A percentile compares a stretch with the other conserved stretches of the same genome.
Evolutionary conservation across 139 green algal genomes (phyloP).

Genomic region (Closterium sp.): DNA sequence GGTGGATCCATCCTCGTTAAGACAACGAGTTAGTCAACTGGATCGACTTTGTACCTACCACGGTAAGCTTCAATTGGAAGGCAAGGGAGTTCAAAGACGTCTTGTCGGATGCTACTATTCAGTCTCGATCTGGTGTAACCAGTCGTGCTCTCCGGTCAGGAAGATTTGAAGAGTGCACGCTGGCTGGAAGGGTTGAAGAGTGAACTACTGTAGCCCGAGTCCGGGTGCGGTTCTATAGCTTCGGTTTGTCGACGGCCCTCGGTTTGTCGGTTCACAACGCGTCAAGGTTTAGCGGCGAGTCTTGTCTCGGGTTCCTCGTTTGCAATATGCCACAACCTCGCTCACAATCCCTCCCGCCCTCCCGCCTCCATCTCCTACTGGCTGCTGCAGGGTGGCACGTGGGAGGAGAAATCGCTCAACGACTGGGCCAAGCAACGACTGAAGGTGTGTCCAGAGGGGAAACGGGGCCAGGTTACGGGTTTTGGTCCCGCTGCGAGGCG

Average conservation of each 20-base stretch:
- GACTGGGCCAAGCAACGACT: background rate
- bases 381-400: background rate
- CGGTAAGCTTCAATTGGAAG: background rate
- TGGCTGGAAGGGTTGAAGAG: background rate
- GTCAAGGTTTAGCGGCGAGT: background rate
- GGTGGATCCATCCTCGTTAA: background rate
- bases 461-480: too few species aligned
- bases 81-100: too few species aligned
- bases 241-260: background rate
- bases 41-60: background rate
- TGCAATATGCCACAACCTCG: background rate
- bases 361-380: background rate
- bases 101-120: background rate
- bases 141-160: background rate
- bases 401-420: background rate
- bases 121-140: background rate
- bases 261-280: background rate
- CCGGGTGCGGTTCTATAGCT: background rate
- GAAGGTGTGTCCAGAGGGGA: background rate
- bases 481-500: too few species aligned
- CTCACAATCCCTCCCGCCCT: background rate
- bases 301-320: background rate
- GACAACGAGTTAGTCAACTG: too few species aligned
- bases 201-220: background rate
- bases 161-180: background rate